Evolutionary conservation across 148 eudicot genomes (phyloP).

Genomic region (Salicornia ramosissima): DNA sequence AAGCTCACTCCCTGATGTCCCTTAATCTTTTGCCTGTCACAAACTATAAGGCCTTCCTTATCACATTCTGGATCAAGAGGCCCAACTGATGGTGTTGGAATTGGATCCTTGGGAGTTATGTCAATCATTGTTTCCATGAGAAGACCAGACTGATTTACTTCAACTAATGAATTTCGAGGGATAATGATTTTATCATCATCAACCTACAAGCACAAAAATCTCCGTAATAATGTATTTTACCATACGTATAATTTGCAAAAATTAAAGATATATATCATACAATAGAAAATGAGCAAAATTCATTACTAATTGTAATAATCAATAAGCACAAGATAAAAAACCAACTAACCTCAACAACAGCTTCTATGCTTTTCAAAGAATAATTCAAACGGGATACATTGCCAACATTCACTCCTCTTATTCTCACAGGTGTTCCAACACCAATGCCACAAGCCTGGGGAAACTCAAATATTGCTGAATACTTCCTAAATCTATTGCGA

Average conservation of each 20-base stretch:
- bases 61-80: constrained; percentile 75
- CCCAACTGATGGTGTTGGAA: constrained; percentile 67
- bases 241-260: neutral
- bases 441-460: constrained; percentile 81
- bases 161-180: constrained; percentile 79
- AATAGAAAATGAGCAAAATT: neutral
- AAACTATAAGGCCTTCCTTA: constrained; percentile 78
- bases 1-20: constrained; percentile 89
- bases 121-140: constrained; percentile 97
- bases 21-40: constrained; percentile 82
- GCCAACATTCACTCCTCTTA: constrained; percentile 88
- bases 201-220: constrained; percentile 44
- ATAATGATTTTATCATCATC: constrained; percentile 88
- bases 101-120: constrained; percentile 82
- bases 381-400: constrained; percentile 76
- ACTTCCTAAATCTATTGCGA: constrained; percentile 67
- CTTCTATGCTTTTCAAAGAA: constrained; percentile 72
- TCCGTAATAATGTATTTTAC: neutral
- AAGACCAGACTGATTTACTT: constrained; percentile 96
- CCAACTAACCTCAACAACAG: constrained; percentile 71
- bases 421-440: constrained; percentile 83
- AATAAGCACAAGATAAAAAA: constrained; percentile 15
- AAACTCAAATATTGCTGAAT: constrained; percentile 70
- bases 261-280: neutral
- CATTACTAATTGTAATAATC: neutral